A percentile compares a stretch with the other conserved stretches of the same genome.
These are phyloP conservation scores for Aureobasidium namibiae DNA, from an alignment of 2,329 filamentous ascomycete genomes.

Conservation along the genomic window DNA sequence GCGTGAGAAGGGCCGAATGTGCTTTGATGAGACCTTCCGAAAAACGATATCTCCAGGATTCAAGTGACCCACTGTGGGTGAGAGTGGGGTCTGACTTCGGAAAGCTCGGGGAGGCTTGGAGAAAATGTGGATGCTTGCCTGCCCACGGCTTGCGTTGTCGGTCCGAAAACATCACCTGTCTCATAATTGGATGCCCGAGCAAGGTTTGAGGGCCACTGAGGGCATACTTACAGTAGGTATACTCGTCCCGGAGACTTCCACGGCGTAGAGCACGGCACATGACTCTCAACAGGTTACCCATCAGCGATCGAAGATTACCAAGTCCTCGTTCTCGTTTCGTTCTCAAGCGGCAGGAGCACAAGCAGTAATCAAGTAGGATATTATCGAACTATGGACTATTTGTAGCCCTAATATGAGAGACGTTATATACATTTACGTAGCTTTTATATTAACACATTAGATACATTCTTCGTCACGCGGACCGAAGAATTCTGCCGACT, in stretches of 20 bases:
- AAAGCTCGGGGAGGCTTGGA: background rate
- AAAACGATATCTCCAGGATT: background rate
- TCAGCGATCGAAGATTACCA: background rate
- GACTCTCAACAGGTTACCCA: background rate
- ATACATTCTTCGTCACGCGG: background rate
- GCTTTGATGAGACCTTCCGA: background rate
- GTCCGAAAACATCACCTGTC: background rate
- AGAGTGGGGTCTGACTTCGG: background rate
- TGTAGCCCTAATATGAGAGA: background rate
- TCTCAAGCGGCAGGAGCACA: background rate
- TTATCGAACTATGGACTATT: background rate
- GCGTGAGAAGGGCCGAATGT: conserved; percentile 8
- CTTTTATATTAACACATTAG: background rate
- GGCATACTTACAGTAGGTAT: background rate
- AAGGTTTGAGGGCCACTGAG: background rate
- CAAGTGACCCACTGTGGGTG: background rate
- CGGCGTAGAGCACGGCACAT: background rate
- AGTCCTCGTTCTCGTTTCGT: background rate
- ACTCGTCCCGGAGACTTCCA: background rate
- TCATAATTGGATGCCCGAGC: background rate
- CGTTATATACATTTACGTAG: background rate
- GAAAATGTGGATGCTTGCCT: background rate
- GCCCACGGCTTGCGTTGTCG: background rate
- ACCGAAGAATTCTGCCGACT: background rate
- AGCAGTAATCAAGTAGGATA: background rate